These are phyloP conservation scores for Phytophthora megakarya DNA, from an alignment of 352 stramenopile species.

Conservation along the genomic window DNA sequence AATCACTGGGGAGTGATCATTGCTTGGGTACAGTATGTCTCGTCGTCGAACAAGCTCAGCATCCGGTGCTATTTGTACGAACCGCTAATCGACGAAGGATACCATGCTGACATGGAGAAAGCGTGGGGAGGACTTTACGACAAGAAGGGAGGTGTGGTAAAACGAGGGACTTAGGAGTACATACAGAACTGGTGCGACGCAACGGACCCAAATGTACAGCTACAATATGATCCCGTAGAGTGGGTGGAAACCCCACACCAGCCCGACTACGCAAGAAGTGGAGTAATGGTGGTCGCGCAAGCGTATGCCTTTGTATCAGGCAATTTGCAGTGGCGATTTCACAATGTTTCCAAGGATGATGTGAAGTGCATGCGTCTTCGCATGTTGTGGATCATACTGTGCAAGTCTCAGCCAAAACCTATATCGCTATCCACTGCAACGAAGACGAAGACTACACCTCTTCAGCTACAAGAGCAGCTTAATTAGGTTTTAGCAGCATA, in stretches of 20 bases:
- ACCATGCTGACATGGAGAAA: no score
- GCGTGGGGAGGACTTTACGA: no score
- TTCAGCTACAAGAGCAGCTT: background rate
- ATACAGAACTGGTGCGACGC: no score
- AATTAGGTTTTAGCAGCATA: background rate
- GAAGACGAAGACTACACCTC: background rate
- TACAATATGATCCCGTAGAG: background rate
- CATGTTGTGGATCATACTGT: conserved; percentile 9
- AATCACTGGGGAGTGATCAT: no score
- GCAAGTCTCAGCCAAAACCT: background rate
- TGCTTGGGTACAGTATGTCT: no score
- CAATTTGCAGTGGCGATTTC: background rate
- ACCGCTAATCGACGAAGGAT: no score
- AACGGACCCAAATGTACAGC: no score
- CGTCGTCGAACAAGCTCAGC: no score
- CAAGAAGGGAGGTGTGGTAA: no score
- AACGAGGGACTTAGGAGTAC: no score
- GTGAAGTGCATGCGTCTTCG: conserved; percentile 5
- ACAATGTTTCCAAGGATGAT: background rate
- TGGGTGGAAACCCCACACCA: conserved; percentile 3
- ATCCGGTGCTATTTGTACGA: no score
- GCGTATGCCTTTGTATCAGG: background rate
- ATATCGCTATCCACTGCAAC: background rate
- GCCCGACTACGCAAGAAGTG: background rate
- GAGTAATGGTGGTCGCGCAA: conserved; percentile 7